Evolutionary conservation across 495 filamentous ascomycete genomes (phyloP).

Genomic region (Talaromyces nanjingensis): DNA sequence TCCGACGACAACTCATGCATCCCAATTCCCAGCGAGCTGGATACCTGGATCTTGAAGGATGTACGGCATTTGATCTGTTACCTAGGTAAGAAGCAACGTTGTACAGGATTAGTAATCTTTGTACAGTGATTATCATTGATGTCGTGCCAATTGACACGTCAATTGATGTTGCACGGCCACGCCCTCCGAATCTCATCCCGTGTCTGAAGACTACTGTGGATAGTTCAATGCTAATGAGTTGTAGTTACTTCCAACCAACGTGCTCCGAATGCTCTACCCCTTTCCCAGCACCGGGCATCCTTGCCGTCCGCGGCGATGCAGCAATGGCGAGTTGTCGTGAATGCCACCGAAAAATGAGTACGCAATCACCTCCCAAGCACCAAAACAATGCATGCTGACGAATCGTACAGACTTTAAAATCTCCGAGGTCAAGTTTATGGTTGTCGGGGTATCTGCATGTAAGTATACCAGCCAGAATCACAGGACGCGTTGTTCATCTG

Average conservation of each 20-base stretch:
- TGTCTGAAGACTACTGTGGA: neutral
- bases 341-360: constrained; percentile 79
- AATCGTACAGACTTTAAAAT: constrained; percentile 53
- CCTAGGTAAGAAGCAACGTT: constrained; percentile 48
- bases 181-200: neutral
- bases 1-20: constrained; percentile 71
- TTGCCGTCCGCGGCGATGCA: constrained; percentile 67
- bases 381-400: neutral
- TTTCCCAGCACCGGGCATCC: constrained; percentile 55
- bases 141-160: neutral
- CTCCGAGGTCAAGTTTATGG: constrained; percentile 73
- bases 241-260: constrained; percentile 72
- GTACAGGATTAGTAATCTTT: neutral
- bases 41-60: constrained; percentile 76
- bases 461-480: constrained; percentile 13
- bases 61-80: constrained; percentile 71
- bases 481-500: neutral
- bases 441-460: constrained; percentile 52
- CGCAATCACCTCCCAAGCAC: constrained; percentile 6
- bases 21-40: constrained; percentile 68
- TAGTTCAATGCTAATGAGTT: neutral
- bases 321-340: constrained; percentile 71
- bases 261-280: constrained; percentile 73
- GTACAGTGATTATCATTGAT: neutral
- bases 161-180: neutral